These are phyloP conservation scores for Aegilops longissima DNA, from an alignment of 176 grass and related monocot species.

Conservation along the genomic window DNA sequence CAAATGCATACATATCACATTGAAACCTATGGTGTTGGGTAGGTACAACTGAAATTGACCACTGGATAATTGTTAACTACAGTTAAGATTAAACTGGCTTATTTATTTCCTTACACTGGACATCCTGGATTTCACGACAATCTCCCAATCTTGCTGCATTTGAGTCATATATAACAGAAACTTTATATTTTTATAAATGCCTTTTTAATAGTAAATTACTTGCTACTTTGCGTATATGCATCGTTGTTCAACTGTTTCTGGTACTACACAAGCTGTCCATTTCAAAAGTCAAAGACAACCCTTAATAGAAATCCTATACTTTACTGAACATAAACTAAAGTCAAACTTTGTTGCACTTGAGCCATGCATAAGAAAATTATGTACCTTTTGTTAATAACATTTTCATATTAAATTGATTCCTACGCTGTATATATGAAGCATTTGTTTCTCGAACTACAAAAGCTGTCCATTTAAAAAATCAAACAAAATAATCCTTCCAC, in stretches of 20 bases:
- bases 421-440: not conserved
- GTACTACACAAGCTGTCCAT: not conserved
- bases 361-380: not conserved
- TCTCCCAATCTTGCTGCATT: not conserved
- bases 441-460: constrained; percentile 1
- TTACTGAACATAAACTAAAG: not conserved
- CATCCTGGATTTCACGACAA: not conserved
- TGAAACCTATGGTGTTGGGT: not conserved
- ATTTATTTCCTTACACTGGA: not conserved
- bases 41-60: not conserved
- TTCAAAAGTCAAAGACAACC: not conserved
- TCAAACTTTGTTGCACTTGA: not conserved
- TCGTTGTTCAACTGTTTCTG: constrained; percentile 8
- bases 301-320: not conserved
- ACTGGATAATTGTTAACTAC: not conserved
- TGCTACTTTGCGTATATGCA: not conserved
- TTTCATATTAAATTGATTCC: not conserved
- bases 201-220: not conserved
- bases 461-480: not conserved
- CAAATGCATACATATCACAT: not conserved
- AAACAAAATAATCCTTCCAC: not conserved
- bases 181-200: not conserved
- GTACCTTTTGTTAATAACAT: not conserved
- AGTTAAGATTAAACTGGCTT: not conserved
- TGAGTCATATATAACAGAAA: not conserved